phyloP scores from a whole-genome alignment of 805 yeast genomes.

The Phaffomyces thermotolerans region DNA sequence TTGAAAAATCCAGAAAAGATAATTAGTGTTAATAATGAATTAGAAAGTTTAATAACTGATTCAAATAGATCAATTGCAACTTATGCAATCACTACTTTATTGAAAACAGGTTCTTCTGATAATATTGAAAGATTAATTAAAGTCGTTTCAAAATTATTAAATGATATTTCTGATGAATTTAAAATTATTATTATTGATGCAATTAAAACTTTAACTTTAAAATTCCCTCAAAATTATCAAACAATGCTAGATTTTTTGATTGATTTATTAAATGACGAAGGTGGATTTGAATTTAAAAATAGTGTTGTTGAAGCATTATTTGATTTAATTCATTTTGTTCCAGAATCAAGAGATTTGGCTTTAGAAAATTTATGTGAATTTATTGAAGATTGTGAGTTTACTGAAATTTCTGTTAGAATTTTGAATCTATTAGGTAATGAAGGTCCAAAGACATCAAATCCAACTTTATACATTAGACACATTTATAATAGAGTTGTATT shows the following conservation, averaged over 20 bases:
- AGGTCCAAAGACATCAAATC: slow-evolving; percentile 82
- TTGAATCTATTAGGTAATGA: slow-evolving; percentile 88
- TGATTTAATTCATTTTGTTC: slow-evolving; percentile 82
- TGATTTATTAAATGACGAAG: slow-evolving; percentile 83
- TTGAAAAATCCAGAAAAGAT: slow-evolving; percentile 73
- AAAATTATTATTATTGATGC: slow-evolving; percentile 94
- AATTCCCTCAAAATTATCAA: slow-evolving; percentile 87
- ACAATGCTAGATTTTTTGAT: slow-evolving; percentile 75
- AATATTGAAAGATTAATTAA: slow-evolving; percentile 83
- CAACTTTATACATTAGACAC: slow-evolving; percentile 89
- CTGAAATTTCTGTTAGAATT: slow-evolving; percentile 89
- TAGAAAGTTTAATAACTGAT: slow-evolving; percentile 83
- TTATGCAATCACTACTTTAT: slow-evolving; percentile 90
- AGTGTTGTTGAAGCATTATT: slow-evolving; percentile 88
- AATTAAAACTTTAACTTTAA: slow-evolving; percentile 81
- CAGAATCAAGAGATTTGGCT: slow-evolving; percentile 75
- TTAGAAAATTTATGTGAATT: slow-evolving; percentile 89
- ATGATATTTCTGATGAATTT: slow-evolving; percentile 93
- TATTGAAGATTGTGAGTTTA: slow-evolving; percentile 96
- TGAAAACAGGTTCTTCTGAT: slow-evolving; percentile 90
- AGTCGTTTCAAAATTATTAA: slow-evolving; percentile 82
- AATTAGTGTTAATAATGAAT: slow-evolving; percentile 72
- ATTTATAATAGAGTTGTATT: slow-evolving; percentile 94
- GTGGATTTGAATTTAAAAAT: slow-evolving; percentile 78
- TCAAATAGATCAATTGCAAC: slow-evolving; percentile 89